phyloP scores from a whole-genome alignment of 108 stramenopile genomes.

The Skeletonema potamos region DNA sequence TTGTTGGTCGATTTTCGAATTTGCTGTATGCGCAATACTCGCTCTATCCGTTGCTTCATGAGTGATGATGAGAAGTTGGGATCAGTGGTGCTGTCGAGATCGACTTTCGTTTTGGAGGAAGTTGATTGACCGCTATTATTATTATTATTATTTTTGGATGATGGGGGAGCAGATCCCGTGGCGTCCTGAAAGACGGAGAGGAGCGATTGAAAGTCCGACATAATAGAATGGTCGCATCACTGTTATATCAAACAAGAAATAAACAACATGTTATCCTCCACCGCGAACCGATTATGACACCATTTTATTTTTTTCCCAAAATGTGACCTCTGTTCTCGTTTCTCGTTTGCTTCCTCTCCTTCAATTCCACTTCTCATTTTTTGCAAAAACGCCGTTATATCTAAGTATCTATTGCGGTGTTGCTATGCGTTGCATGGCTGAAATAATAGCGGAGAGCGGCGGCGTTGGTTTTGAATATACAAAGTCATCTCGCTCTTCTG shows the following conservation, averaged over 20 bases:
- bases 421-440: no score
- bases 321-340: no score
- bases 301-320: no score
- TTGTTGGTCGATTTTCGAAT: constrained; percentile 19
- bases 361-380: no score
- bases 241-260: not conserved
- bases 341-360: no score
- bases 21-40: constrained; percentile 28
- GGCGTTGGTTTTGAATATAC: no score
- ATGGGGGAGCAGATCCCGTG: constrained; percentile 4
- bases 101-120: not conserved
- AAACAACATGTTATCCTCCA: no score
- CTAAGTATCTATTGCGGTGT: no score
- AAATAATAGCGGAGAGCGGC: no score
- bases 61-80: constrained; percentile 29
- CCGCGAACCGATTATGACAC: no score
- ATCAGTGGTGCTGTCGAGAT: constrained; percentile 29
- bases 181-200: constrained; percentile 49
- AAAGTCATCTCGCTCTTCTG: no score
- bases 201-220: constrained; percentile 42
- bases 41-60: constrained; percentile 35
- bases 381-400: no score
- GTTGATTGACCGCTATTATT: not conserved
- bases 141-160: not conserved
- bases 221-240: not conserved